Base-by-base conservation (phyloP, 495 filamentous ascomycete genomes). In the Penicillium salamii region DNA sequence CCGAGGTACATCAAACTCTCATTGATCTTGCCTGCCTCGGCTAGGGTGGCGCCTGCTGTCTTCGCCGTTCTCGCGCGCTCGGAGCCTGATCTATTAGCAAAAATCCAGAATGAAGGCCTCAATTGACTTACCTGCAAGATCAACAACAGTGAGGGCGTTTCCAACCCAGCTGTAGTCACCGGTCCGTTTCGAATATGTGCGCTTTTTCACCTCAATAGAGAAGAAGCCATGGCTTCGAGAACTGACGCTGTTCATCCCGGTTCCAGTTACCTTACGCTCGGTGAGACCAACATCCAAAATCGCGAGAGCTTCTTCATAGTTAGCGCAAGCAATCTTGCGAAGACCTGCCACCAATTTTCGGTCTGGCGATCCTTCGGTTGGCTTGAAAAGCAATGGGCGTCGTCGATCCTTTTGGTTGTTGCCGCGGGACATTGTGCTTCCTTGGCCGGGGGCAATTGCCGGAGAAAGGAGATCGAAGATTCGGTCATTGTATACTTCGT, bases 401-500 rank as follows among this genome's bases (percentile, higher is more conserved):
- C 90, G 77, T 40, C 86, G 77, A 45, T 90, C 85, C 65, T 91
- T 91, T 34, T 78, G 70, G 18, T 50, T 59, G 40, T 68, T 68
- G 20, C 59, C 63, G 7, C 74, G 71, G 23, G 71, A 72, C 61
- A 72, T 60, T 7, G 62, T 57, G 29, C 61, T 68, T 17, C 68
- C 70, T 38, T 75, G 62, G 32, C 68, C 57, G 37, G 72, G 56
- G 32, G 61, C 66, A 19, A 74, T 68, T 2, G 75, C 63, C 1
- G 78, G 75, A 1, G 87, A 85, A 1, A 98, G 70, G 3, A 98
- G 83, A 60, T 98, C 93, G 58, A 93, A 98, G 43, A 98, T 97
- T 11, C 92, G 84, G 67, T 98, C 93, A 66, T 97, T 97, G 72
- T 98, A 97, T 14, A 98, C 93, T 68, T 98, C 95, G 68, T 97